Evolutionary conservation across 1,284 basidiomycete species (phyloP).

Genomic region (Cryptococcus sp.): DNA sequence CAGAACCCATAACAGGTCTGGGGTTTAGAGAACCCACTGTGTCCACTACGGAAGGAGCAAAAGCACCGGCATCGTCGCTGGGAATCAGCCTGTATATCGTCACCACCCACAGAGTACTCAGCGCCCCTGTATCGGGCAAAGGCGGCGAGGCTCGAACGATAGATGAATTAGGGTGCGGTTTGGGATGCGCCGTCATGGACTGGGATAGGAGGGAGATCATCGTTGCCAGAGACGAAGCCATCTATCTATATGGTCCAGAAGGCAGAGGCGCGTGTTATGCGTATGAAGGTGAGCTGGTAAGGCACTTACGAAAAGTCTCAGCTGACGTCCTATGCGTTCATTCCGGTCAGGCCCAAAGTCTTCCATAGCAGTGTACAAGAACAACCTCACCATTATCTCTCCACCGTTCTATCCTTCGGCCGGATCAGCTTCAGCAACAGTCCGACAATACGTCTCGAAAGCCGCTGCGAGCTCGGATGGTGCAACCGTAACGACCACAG

Average conservation of each 20-base stretch:
- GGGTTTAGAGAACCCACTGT: slow-evolving; percentile 71
- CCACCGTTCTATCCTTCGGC: slow-evolving; percentile 74
- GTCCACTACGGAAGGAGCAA: slow-evolving; percentile 8
- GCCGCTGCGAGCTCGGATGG: slow-evolving; percentile 17
- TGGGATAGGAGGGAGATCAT: slow-evolving; percentile 71
- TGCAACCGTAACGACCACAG: slow-evolving; percentile 54
- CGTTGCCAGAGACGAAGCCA: slow-evolving; percentile 87
- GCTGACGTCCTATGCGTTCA: neutral
- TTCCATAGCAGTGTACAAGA: slow-evolving; percentile 66
- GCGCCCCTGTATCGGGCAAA: slow-evolving; percentile 64
- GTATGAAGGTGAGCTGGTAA: slow-evolving; percentile 70
- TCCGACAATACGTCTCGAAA: slow-evolving; percentile 68
- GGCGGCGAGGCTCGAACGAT: slow-evolving; percentile 69
- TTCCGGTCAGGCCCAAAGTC: slow-evolving; percentile 50
- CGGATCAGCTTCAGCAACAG: slow-evolving; percentile 68
- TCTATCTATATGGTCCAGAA: slow-evolving; percentile 82
- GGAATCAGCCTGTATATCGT: slow-evolving; percentile 75
- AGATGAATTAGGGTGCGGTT: slow-evolving; percentile 80
- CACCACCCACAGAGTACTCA: slow-evolving; percentile 80
- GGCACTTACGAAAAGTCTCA: neutral
- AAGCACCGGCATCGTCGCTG: slow-evolving; percentile 9
- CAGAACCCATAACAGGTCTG: slow-evolving; percentile 87
- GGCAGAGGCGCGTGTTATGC: slow-evolving; percentile 85
- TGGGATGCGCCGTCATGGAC: slow-evolving; percentile 83
- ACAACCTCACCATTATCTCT: slow-evolving; percentile 86